phyloP scores from a whole-genome alignment of 805 yeast species.

The Starmerella cellae region DNA sequence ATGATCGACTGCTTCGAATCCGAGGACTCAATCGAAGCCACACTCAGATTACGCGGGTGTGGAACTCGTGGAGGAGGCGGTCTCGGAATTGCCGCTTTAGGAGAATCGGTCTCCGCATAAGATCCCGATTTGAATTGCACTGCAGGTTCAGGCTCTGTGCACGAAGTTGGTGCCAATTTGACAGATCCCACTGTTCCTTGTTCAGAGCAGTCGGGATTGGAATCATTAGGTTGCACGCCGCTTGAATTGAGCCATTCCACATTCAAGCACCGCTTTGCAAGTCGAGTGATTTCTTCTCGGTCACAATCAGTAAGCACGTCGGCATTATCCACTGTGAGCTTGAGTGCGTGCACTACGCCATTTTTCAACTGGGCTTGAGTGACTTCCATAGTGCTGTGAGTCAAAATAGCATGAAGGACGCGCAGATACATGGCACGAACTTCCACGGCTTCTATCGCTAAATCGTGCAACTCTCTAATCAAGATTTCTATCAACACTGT shows the following conservation, averaged over 20 bases:
- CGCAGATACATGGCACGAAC: constrained; percentile 59
- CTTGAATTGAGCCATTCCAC: constrained; percentile 16
- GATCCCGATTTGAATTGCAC: no score
- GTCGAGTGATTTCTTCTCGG: constrained; percentile 10
- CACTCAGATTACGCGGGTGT: constrained; percentile 7
- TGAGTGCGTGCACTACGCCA: constrained; percentile 40
- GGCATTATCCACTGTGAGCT: constrained; percentile 8
- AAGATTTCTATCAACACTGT: constrained; percentile 74
- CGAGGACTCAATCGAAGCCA: constrained; percentile 1
- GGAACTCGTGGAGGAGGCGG: constrained; percentile 8
- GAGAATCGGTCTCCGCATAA: no score
- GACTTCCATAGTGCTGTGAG: constrained; percentile 49
- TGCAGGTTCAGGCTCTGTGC: no score
- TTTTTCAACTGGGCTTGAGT: constrained; percentile 38
- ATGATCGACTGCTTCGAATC: constrained; percentile 9
- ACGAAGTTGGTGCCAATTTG: no score
- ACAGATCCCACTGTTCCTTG: no score
- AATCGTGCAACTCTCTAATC: constrained; percentile 61
- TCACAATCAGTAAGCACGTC: constrained; percentile 3
- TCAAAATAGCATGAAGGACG: constrained; percentile 57
- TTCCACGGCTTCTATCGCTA: constrained; percentile 40
- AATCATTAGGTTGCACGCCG: no score
- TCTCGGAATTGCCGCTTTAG: no score
- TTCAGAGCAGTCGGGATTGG: no score
- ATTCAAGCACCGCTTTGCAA: constrained; percentile 16